A percentile compares a stretch with the other conserved stretches of the same genome.
Conservation (phyloP, 2,329 filamentous ascomycete genomes). For the Exophiala viscosa region DNA sequence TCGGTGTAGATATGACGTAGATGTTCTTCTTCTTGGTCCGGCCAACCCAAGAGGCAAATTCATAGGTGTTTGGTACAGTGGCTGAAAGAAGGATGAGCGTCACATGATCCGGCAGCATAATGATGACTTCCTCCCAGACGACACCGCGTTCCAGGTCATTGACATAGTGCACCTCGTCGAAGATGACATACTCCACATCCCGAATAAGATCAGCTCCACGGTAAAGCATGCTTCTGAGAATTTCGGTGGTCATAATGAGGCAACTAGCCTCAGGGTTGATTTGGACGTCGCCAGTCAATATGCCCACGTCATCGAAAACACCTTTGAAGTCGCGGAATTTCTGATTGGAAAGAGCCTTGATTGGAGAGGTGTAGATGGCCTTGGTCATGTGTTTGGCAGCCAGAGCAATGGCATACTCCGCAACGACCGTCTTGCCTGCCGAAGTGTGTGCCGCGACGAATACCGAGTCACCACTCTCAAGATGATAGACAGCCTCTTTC, state of each 20-base stretch:
- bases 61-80: conserved; percentile 94
- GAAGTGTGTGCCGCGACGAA: conserved; percentile 98
- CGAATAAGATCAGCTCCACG: conserved; percentile 91
- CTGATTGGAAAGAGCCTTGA: conserved; percentile 97
- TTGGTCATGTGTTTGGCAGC: conserved; percentile 99
- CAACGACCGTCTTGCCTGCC: conserved; percentile 95
- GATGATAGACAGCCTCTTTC: conserved; percentile 95
- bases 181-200: conserved; percentile 98
- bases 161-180: conserved; percentile 98
- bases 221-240: conserved; percentile 96
- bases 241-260: conserved; percentile 98
- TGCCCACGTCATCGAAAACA: conserved; percentile 87
- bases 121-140: conserved; percentile 99
- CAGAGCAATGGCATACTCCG: conserved; percentile 94
- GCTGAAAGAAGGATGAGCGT: conserved; percentile 92
- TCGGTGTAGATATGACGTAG: conserved; percentile 96
- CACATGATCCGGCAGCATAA: conserved; percentile 97
- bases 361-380: conserved; percentile 97
- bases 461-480: conserved; percentile 93
- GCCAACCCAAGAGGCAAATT: conserved; percentile 98
- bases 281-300: conserved; percentile 94
- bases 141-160: conserved; percentile 95
- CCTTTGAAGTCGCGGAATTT: conserved; percentile 94
- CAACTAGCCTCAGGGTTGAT: conserved; percentile 97
- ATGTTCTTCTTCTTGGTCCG: conserved; percentile 98